phyloP scores from a whole-genome alignment of 441 rosid genomes.

The Erodium chrysanthum region DNA sequence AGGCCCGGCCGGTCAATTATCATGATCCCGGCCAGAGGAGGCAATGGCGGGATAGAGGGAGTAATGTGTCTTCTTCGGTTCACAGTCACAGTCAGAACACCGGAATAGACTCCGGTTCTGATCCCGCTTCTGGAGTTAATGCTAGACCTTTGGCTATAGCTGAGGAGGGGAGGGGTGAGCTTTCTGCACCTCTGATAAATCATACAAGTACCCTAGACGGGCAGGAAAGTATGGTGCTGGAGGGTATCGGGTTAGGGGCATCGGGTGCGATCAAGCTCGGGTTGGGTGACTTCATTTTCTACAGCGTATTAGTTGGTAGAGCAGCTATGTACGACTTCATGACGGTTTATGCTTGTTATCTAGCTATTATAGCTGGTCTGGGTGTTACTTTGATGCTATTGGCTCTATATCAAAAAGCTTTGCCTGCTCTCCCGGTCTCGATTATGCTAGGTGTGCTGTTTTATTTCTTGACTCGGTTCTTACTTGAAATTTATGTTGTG shows the following conservation, averaged over 20 bases:
- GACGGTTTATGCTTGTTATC: conserved; percentile 87
- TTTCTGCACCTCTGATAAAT: conserved; percentile 55
- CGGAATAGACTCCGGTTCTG: too few species aligned
- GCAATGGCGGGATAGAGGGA: conserved; percentile 55
- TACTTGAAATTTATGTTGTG: conserved; percentile 60
- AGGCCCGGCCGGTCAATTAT: conserved; percentile 61
- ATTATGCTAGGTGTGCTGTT: conserved; percentile 67
- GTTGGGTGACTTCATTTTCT: conserved; percentile 81
- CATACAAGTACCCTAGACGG: conserved; percentile 25
- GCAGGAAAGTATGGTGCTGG: conserved; percentile 34
- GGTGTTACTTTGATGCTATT: conserved; percentile 66
- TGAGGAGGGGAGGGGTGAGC: conserved; percentile 37
- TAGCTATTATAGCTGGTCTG: conserved; percentile 79
- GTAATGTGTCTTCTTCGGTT: too few species aligned
- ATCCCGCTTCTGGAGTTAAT: background rate
- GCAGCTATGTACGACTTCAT: conserved; percentile 86
- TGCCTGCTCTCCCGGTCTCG: conserved; percentile 85
- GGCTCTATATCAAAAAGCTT: conserved; percentile 78
- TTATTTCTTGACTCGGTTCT: conserved; percentile 56
- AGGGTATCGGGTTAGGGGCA: conserved; percentile 76
- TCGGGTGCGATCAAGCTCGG: conserved; percentile 87
- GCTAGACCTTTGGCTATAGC: conserved; percentile 27
- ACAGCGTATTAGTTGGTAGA: conserved; percentile 82
- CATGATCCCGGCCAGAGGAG: conserved; percentile 40
- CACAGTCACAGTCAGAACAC: too few species aligned